Evolutionary conservation across 2,329 filamentous ascomycete genomes (phyloP).

Genomic region (Colletotrichum spaethianum): DNA sequence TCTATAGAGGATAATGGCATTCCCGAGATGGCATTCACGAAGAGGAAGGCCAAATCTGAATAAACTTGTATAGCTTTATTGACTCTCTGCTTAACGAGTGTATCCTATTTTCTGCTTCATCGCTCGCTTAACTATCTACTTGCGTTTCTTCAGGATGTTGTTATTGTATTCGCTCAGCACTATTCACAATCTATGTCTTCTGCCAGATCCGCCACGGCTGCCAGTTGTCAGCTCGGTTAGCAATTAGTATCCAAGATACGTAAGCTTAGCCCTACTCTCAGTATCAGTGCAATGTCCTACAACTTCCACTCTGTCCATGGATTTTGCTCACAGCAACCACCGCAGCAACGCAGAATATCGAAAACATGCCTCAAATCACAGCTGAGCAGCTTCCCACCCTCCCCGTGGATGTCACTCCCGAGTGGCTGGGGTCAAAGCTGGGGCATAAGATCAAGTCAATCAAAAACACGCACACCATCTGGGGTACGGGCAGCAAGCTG

Average conservation of each 20-base stretch:
- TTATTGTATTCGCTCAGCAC: background rate
- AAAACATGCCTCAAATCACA: conserved; percentile 1
- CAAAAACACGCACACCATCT: conserved; percentile 46
- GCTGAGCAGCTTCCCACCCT: conserved; percentile 43
- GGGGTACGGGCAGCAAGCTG: conserved; percentile 48
- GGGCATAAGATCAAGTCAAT: conserved; percentile 42
- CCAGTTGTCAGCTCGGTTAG: background rate
- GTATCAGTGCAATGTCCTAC: background rate
- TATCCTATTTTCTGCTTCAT: background rate
- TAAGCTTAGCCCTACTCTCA: background rate
- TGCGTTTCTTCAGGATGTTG: background rate
- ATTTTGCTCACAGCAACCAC: background rate
- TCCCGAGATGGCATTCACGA: background rate
- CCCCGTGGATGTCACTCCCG: conserved; percentile 42
- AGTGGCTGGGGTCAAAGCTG: conserved; percentile 44
- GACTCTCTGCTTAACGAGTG: background rate
- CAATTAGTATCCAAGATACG: background rate
- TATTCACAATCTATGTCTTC: background rate
- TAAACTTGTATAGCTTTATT: background rate
- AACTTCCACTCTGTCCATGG: background rate
- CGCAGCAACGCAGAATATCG: background rate
- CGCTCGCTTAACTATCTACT: background rate
- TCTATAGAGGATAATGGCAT: background rate
- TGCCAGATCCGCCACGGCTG: background rate
- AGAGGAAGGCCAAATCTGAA: background rate